Base-by-base conservation (phyloP, 352 stramenopile genomes). In the Elongisporangium senticosum region DNA sequence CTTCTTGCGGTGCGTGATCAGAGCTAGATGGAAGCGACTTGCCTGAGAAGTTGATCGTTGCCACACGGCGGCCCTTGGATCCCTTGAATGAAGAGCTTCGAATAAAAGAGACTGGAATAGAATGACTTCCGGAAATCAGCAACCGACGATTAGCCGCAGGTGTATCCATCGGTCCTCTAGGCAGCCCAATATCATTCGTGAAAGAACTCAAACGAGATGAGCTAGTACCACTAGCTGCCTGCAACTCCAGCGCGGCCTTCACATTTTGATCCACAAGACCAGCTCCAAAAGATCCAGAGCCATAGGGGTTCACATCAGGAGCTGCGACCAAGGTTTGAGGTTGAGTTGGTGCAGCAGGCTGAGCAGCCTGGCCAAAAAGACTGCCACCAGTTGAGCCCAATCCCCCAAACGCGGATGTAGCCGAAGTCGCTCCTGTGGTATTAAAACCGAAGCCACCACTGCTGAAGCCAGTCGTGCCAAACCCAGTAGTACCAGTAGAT, bases 101-200 rank as follows among this genome's bases (percentile, higher is more conserved):
- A 14, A 90, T 85, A 58, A 89, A 90, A 15, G 81, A 89, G 8
- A 90, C 76, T 1, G 81, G 81, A 20, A 90, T 78, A 1, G 78
- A 68, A 24, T 86, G 71, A 24, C 74, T 43, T 43, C 33, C 33
- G 8, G 33, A 43, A 43, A 43, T 43, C 33, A 43, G 33, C 33
- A 43, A 43, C 13, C 33, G 33, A 43, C 33, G 33, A 43, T 43
- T 43, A 17, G 33, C 22, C 5, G 64, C 37, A 33, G 75, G 63
- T 20, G 69, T 74, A 56, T 89, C 81, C 56, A 89, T 64, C 1
- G 80, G 68, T 4, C 80, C 76, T 50, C 77, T 77, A 0, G 79
- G 77, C 24, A 92, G 68, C n/a, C 83, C 83, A 50, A 92, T 79
- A 19, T 92, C 83, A 48, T 89, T 68, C 3, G 78, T 71, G 51